Conservation (phyloP, 129 eudicot species). For the Apium graveolens region DNA sequence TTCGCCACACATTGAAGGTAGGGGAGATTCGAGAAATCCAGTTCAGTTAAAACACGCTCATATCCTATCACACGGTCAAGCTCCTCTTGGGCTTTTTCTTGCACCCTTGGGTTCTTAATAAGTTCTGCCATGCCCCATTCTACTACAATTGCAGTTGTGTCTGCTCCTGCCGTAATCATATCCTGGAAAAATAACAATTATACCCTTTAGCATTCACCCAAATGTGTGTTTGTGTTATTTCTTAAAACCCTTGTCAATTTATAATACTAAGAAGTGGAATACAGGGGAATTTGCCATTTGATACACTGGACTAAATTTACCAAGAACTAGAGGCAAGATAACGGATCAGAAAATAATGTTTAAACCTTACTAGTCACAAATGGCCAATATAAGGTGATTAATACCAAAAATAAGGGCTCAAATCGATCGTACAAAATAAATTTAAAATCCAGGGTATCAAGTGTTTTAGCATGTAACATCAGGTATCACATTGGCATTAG, state of each 20-base stretch:
- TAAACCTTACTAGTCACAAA: background rate
- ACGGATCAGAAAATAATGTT: background rate
- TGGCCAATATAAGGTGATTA: background rate
- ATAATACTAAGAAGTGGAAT: background rate
- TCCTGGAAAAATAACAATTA: background rate
- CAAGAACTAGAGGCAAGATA: background rate
- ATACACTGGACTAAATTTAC: background rate
- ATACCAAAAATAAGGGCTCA: background rate
- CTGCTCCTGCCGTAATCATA: slow-evolving; percentile 10
- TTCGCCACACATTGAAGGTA: slow-evolving; percentile 10
- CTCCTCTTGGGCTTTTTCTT: slow-evolving; percentile 13
- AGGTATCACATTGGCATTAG: background rate
- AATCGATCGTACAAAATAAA: background rate
- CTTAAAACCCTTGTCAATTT: too few species aligned
- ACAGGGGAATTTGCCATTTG: background rate
- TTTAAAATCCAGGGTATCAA: background rate
- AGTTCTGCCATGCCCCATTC: slow-evolving; percentile 14
- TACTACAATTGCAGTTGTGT: slow-evolving; percentile 11
- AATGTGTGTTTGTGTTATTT: background rate
- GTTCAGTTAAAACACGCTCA: slow-evolving; percentile 7
- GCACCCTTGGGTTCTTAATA: slow-evolving; percentile 9
- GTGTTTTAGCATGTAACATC: background rate
- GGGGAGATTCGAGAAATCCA: slow-evolving; percentile 8
- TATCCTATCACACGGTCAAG: slow-evolving; percentile 10
- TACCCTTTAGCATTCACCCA: background rate